These are phyloP conservation scores for Coelastrella sp. DNA, from an alignment of 139 green algal species.

Conservation along the genomic window DNA sequence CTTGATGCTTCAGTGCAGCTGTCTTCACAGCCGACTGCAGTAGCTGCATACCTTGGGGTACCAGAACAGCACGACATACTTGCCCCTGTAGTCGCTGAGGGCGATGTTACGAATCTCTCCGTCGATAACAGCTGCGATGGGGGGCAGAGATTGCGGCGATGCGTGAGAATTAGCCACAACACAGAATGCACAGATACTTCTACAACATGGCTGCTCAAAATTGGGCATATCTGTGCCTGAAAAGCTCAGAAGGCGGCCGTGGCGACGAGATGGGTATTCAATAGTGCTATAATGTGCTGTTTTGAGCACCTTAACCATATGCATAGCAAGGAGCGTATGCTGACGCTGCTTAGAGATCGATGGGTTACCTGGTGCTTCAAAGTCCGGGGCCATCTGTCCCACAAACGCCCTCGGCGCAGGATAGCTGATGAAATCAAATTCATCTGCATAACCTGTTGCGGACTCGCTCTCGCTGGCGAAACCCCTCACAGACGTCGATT, in stretches of 20 bases:
- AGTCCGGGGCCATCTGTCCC: conserved; percentile 65
- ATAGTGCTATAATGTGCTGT: no score
- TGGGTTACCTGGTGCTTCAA: conserved; percentile 60
- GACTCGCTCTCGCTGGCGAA: conserved; percentile 26
- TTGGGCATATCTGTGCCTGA: no score
- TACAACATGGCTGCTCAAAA: background rate
- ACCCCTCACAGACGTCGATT: background rate
- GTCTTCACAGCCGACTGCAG: background rate
- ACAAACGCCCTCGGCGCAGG: conserved; percentile 62
- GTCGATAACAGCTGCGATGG: conserved; percentile 72
- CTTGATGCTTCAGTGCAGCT: no score
- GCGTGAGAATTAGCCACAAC: no score
- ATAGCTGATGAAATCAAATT: conserved; percentile 61
- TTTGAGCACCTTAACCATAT: no score
- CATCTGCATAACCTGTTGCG: conserved; percentile 8
- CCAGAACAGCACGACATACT: conserved; percentile 83
- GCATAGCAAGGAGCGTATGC: background rate
- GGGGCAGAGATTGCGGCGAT: background rate
- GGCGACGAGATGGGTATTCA: no score
- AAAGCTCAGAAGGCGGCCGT: no score
- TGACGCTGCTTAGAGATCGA: background rate
- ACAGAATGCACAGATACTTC: background rate
- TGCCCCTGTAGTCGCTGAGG: conserved; percentile 72
- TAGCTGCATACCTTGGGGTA: conserved; percentile 18
- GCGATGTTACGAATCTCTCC: conserved; percentile 72